phyloP scores from a whole-genome alignment of 1,139 yeast genomes.

The Saccharomyces hybrid region DNA sequence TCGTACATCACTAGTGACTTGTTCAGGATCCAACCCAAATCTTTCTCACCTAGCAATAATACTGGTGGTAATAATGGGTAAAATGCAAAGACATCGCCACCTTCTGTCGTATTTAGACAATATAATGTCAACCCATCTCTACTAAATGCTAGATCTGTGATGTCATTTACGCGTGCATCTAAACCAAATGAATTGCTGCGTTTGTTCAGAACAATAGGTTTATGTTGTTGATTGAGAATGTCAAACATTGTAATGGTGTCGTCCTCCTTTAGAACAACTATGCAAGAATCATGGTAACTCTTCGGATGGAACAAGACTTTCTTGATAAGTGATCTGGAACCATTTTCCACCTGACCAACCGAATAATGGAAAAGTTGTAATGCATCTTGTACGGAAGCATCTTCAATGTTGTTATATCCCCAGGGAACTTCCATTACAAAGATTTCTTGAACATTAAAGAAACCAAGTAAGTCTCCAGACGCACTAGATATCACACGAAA shows the following conservation, averaged over 20 bases:
- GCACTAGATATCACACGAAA: conserved; percentile 30
- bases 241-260: conserved; percentile 35
- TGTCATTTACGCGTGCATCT: conserved; percentile 23
- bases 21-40: conserved; percentile 37
- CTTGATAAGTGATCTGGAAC: conserved; percentile 9
- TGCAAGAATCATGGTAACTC: conserved; percentile 36
- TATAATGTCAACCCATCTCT: conserved; percentile 41
- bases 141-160: conserved; percentile 41
- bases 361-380: conserved; percentile 18
- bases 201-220: conserved; percentile 18
- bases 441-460: conserved; percentile 34
- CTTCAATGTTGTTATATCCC: conserved; percentile 13
- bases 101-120: conserved; percentile 37
- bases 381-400: conserved; percentile 11
- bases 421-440: conserved; percentile 31
- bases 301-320: conserved; percentile 41
- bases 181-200: conserved; percentile 22
- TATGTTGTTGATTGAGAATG: conserved; percentile 19
- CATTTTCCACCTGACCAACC: conserved; percentile 3
- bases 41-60: conserved; percentile 33
- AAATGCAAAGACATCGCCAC: conserved; percentile 48
- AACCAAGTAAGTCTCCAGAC: conserved; percentile 38
- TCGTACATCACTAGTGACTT: conserved; percentile 35
- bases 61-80: conserved; percentile 49
- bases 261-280: conserved; percentile 37